phyloP scores from a whole-genome alignment of 768 basidiomycete species.

The Chiua virens region DNA sequence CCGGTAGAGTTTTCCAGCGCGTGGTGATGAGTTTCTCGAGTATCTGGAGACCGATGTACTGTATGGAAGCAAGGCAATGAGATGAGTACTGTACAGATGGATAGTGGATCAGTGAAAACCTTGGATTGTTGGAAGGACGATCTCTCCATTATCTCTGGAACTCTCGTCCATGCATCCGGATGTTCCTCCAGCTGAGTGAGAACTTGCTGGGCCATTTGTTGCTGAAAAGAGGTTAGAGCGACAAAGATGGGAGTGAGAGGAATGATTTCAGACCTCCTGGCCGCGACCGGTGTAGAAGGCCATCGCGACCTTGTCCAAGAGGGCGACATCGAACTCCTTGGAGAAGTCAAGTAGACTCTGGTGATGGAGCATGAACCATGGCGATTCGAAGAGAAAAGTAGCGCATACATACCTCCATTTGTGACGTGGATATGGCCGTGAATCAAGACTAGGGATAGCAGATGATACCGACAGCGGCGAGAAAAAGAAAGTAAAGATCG shows the following conservation, averaged over 20 bases:
- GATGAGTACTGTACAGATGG: background rate
- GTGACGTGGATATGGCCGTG: slow-evolving; percentile 16
- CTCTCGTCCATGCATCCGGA: slow-evolving; percentile 95
- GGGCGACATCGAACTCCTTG: slow-evolving; percentile 86
- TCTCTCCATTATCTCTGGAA: slow-evolving; percentile 88
- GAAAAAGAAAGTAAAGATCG: slow-evolving; percentile 8
- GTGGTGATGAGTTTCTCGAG: slow-evolving; percentile 93
- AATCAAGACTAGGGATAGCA: background rate
- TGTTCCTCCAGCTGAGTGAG: slow-evolving; percentile 96
- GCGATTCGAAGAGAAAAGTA: background rate
- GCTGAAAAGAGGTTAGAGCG: slow-evolving; percentile 47
- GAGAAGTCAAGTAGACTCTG: slow-evolving; percentile 93
- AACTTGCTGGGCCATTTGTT: slow-evolving; percentile 91
- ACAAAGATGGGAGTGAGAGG: slow-evolving; percentile 1
- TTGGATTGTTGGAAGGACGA: slow-evolving; percentile 86
- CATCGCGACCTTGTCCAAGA: slow-evolving; percentile 93
- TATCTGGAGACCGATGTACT: slow-evolving; percentile 98
- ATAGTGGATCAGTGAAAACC: slow-evolving; percentile 37
- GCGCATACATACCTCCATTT: slow-evolving; percentile 39
- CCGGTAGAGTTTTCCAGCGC: slow-evolving; percentile 94
- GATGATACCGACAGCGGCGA: slow-evolving; percentile 11
- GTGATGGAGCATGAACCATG: slow-evolving; percentile 5
- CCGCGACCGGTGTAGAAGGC: slow-evolving; percentile 87
- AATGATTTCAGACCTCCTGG: slow-evolving; percentile 60
- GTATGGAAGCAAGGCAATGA: slow-evolving; percentile 13